Percentiles rank a stretch among this genome's conserved stretches.
Conservation (phyloP, 2,329 filamentous ascomycete species). For the Phaeosphaeria sp. region DNA sequence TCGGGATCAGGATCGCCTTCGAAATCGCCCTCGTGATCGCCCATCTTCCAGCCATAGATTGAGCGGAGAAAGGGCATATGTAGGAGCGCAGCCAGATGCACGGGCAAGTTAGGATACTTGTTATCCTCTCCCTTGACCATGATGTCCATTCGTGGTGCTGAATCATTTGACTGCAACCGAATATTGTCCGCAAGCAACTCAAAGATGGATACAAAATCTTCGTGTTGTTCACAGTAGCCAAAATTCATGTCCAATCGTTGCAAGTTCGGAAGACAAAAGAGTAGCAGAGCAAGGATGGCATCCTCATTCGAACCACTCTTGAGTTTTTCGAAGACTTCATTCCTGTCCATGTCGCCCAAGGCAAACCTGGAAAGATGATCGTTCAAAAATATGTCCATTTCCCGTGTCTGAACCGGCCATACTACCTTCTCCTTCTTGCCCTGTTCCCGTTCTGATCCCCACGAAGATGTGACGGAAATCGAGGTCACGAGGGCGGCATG, state of each 20-base stretch:
- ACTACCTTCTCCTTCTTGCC: not conserved
- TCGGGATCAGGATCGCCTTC: not conserved
- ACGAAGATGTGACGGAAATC: not conserved
- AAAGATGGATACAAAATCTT: constrained; percentile 1
- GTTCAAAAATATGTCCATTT: not conserved
- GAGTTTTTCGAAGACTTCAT: not conserved
- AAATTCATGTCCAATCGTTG: not conserved
- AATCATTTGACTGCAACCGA: no score
- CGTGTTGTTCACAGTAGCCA: not conserved
- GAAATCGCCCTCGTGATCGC: constrained; percentile 1
- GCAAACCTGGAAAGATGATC: not conserved
- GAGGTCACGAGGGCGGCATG: constrained; percentile 4
- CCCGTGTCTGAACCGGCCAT: not conserved
- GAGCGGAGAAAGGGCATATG: constrained; percentile 4
- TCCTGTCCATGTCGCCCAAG: not conserved
- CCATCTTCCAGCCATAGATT: constrained; percentile 6
- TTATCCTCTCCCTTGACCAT: not conserved
- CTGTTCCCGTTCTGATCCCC: not conserved
- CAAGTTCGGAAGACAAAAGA: not conserved
- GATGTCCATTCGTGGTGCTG: not conserved
- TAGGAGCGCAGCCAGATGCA: constrained; percentile 1
- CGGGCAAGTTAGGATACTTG: not conserved
- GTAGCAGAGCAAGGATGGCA: not conserved
- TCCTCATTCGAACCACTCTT: not conserved
- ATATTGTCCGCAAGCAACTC: not conserved